Percentiles rank a stretch among this genome's conserved stretches.
phyloP scores from a whole-genome alignment of 225 moss, liverwort and hornwort species.

The Polytrichum formosum region DNA sequence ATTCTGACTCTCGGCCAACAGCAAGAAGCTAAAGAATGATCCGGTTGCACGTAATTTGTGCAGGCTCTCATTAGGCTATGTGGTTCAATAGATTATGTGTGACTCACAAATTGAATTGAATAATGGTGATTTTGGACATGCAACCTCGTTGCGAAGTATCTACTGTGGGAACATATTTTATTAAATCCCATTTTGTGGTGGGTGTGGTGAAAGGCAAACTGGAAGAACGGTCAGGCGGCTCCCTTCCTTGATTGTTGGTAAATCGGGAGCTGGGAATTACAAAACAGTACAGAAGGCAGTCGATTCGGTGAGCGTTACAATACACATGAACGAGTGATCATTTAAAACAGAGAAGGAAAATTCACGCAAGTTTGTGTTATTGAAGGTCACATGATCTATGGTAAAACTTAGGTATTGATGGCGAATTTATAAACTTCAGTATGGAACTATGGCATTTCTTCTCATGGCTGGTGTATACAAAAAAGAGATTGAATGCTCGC shows the following conservation, averaged over 20 bases:
- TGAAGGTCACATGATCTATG: not conserved
- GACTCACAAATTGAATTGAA: not conserved
- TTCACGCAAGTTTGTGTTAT: not conserved
- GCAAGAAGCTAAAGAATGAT: too few species aligned
- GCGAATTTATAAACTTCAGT: not conserved
- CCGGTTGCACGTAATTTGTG: not conserved
- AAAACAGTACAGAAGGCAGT: conserved; percentile 7
- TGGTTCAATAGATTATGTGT: not conserved
- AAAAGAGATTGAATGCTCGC: not conserved
- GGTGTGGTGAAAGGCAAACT: not conserved
- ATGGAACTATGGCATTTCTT: not conserved
- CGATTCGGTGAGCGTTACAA: not conserved
- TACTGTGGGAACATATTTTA: not conserved
- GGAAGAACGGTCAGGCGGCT: not conserved
- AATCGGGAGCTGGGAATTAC: not conserved
- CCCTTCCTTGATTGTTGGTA: conserved; percentile 8
- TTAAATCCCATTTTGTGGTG: too few species aligned
- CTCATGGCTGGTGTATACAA: too few species aligned
- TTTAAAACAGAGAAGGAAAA: conserved; percentile 1
- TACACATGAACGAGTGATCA: conserved; percentile 2
- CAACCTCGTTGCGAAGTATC: not conserved
- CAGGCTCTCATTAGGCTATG: not conserved
- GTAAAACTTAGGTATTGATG: not conserved
- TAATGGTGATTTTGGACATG: not conserved
- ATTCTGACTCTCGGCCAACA: too few species aligned